Conservation (phyloP, 225 moss, liverwort and hornwort genomes). For the Marchantia polymorpha region DNA sequence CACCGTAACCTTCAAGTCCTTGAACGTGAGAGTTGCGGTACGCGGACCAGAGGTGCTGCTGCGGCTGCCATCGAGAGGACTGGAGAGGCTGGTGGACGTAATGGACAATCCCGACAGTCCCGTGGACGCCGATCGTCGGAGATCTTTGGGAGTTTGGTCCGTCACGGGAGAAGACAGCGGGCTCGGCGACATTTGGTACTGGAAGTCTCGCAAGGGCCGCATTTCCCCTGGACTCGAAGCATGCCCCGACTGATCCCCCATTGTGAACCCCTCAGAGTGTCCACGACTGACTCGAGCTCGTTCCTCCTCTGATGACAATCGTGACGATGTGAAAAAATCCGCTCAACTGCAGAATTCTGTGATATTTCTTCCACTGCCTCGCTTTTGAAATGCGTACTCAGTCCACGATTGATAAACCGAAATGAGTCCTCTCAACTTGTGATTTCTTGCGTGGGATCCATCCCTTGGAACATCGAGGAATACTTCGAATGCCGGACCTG, state of each 20-base stretch:
- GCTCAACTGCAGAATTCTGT: not conserved
- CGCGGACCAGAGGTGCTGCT: conserved; percentile 6
- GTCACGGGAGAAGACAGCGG: conserved; percentile 28
- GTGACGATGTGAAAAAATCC: not conserved
- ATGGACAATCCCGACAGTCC: conserved; percentile 20
- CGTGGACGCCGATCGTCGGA: conserved; percentile 28
- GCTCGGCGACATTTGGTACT: conserved; percentile 32
- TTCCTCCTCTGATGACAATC: too few relatives aligned
- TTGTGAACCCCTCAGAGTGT: not conserved
- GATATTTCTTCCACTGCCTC: not conserved
- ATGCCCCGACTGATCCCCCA: conserved; percentile 2
- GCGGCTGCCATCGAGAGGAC: conserved; percentile 20
- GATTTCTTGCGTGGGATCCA: not conserved
- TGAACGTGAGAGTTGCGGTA: conserved; percentile 41
- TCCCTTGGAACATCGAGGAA: not conserved
- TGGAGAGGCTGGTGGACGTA: conserved; percentile 22
- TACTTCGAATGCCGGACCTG: not conserved
- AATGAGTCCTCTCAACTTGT: not conserved
- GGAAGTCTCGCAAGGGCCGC: conserved; percentile 38
- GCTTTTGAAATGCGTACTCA: too few relatives aligned
- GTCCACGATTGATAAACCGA: not conserved
- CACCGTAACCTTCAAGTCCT: conserved; percentile 41
- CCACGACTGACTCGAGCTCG: not conserved
- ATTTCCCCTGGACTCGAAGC: conserved; percentile 39
- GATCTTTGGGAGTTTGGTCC: conserved; percentile 27